Percentiles rank a stretch among this genome's conserved stretches.
Evolutionary conservation across 306 rosid genomes (phyloP).

Genomic region (Delonix regia): DNA sequence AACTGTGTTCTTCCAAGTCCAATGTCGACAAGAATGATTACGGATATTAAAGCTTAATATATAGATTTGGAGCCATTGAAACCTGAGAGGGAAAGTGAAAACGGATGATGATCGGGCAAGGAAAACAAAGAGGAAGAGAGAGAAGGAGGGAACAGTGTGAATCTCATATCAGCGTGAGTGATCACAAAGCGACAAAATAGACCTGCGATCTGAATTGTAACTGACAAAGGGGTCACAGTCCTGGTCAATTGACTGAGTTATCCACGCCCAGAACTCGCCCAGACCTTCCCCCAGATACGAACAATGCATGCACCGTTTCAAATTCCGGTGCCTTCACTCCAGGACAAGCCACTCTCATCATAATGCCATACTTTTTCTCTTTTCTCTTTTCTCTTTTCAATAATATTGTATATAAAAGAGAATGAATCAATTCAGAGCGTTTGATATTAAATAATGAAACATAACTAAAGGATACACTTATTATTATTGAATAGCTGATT

Average conservation of each 20-base stretch:
- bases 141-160: constrained; percentile 15
- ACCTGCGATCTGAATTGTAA: constrained; percentile 21
- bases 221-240: constrained; percentile 49
- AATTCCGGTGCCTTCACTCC: not conserved
- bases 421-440: no score
- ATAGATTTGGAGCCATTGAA: constrained; percentile 25
- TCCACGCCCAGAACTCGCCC: constrained; percentile 21
- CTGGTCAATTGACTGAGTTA: constrained; percentile 44
- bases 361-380: not conserved
- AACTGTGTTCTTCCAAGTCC: not conserved
- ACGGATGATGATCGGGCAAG: not conserved
- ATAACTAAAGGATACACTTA: no score
- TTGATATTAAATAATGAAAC: no score
- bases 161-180: constrained; percentile 28
- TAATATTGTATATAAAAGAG: no score
- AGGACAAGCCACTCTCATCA: not conserved
- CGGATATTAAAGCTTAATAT: no score
- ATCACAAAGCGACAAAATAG: constrained; percentile 54
- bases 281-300: not conserved
- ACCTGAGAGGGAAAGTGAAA: not conserved
- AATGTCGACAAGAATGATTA: constrained; percentile 15
- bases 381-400: no score
- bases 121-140: not conserved
- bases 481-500: no score
- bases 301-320: not conserved